A percentile compares a stretch with the other conserved stretches of the same genome.
Conservation (phyloP, 179 eudicot genomes). For the Carnegiea gigantea region DNA sequence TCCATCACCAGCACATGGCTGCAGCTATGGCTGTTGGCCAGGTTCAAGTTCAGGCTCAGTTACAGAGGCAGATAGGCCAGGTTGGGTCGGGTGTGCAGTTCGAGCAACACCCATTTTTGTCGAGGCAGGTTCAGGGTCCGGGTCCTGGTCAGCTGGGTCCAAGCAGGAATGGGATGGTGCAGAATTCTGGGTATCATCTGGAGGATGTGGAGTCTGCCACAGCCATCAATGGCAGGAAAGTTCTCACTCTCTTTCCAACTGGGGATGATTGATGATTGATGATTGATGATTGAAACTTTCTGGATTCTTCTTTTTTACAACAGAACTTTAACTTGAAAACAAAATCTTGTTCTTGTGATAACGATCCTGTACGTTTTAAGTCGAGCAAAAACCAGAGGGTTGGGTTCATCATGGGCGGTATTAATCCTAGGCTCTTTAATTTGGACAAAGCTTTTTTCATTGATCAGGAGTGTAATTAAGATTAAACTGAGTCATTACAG, state of each 20-base stretch:
- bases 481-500: slow-evolving; percentile 19
- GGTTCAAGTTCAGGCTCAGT: slow-evolving; percentile 37
- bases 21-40: slow-evolving; percentile 29
- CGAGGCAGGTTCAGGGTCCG: slow-evolving; percentile 37
- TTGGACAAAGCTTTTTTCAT: neutral
- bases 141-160: slow-evolving; percentile 41
- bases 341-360: slow-evolving; percentile 10
- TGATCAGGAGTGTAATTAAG: neutral
- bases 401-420: slow-evolving; percentile 6
- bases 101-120: slow-evolving; percentile 53
- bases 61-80: slow-evolving; percentile 56
- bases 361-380: slow-evolving; percentile 7
- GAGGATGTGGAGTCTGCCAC: slow-evolving; percentile 77
- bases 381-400: neutral
- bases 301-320: neutral
- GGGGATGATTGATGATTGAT: slow-evolving; percentile 53
- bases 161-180: slow-evolving; percentile 35
- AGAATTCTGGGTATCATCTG: slow-evolving; percentile 46
- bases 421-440: slow-evolving; percentile 11
- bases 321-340: neutral
- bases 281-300: neutral
- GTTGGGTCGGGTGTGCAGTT: slow-evolving; percentile 11
- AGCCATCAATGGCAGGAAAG: slow-evolving; percentile 57
- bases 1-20: slow-evolving; percentile 60
- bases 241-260: slow-evolving; percentile 81